Evolutionary conservation across 2,329 filamentous ascomycete genomes (phyloP), one percentile per base, ranked within the genome.

Genomic region (Alternaria alternata): DNA sequence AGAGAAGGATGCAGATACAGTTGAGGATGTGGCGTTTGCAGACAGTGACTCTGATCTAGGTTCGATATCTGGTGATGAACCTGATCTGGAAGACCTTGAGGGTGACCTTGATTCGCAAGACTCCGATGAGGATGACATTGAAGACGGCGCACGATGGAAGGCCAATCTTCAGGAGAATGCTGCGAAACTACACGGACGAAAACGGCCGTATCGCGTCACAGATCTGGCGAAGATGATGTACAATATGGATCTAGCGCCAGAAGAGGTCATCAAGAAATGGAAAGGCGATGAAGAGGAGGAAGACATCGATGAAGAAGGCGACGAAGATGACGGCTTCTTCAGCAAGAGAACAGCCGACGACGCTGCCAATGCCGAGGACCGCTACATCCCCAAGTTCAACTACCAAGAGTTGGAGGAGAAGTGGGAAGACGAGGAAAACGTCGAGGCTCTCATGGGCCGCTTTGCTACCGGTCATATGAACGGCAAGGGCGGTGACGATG

Each of bases 41-140:
- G 95, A 99, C 73, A 97, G 93, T 73, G 96, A 99, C 78, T 99
- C 95, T 0, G 96, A 99, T 75, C 85, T 99, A 5, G 95, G 95
- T 7, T 97, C 94, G 4, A 80, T 97, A 64, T 96, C 92, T 8
- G 84, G 81, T 8, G 86, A 87, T 7, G 85, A 76, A 30, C 66
- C 54, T 2, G 73, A 76, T 41, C 48, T 70, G 9, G 70, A 75
- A 11, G 73, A 73, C 4, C 59, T 69, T 11, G 73, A 73, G 20
- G 83, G 85, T 59, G 83, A 85, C 30, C 66, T 84, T 3, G 84
- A 86, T 47, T 83, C 83, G 0, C 85, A 87, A n/a, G 81, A 83
- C 11, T 80, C 82, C 5, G 82, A 83, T 16, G 80, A 82, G 7
- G 80, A 81, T 9, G 86, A 86, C 18, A 91, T 92, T 53, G 92